phyloP scores from a whole-genome alignment of 2,329 filamentous ascomycete genomes.

The Alternaria brassicicola region DNA sequence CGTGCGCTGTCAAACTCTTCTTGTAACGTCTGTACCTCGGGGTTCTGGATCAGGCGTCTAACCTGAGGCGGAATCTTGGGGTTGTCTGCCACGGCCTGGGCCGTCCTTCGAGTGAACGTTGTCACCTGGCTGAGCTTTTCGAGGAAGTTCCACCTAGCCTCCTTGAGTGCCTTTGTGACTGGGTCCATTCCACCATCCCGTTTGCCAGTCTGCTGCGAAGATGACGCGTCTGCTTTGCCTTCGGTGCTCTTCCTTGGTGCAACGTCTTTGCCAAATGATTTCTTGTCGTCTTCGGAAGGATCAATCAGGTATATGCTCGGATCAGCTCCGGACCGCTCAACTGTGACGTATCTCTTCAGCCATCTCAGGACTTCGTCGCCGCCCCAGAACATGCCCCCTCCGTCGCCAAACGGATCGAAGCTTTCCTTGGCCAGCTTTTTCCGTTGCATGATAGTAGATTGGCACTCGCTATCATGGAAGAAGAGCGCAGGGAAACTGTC shows the following conservation, averaged over 20 bases:
- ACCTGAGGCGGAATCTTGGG: constrained; percentile 90
- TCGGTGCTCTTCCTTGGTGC: constrained; percentile 44
- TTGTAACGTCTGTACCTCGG: constrained; percentile 91
- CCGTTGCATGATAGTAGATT: constrained; percentile 92
- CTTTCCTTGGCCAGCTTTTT: constrained; percentile 81
- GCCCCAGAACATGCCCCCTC: constrained; percentile 93
- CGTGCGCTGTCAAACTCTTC: constrained; percentile 97
- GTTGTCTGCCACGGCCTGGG: constrained; percentile 90
- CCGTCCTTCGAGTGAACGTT: constrained; percentile 89
- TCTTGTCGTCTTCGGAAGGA: constrained; percentile 80
- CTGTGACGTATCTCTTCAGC: constrained; percentile 80
- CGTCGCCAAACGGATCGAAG: constrained; percentile 88
- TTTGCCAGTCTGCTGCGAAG: constrained; percentile 38
- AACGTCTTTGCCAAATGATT: constrained; percentile 74
- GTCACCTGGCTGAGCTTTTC: constrained; percentile 98
- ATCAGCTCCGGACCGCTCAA: constrained; percentile 85
- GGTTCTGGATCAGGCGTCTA: constrained; percentile 81
- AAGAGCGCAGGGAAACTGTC: constrained; percentile 95
- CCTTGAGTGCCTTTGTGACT: constrained; percentile 89
- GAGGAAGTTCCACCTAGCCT: constrained; percentile 93
- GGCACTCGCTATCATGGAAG: constrained; percentile 96
- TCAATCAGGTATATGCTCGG: constrained; percentile 91
- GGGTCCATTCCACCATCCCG: constrained; percentile 85
- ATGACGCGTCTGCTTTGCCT: constrained; percentile 31
- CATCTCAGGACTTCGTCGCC: constrained; percentile 93